Evolutionary conservation across 2,329 filamentous ascomycete genomes (phyloP).

Genomic region (Zymoseptoria crescenta): DNA sequence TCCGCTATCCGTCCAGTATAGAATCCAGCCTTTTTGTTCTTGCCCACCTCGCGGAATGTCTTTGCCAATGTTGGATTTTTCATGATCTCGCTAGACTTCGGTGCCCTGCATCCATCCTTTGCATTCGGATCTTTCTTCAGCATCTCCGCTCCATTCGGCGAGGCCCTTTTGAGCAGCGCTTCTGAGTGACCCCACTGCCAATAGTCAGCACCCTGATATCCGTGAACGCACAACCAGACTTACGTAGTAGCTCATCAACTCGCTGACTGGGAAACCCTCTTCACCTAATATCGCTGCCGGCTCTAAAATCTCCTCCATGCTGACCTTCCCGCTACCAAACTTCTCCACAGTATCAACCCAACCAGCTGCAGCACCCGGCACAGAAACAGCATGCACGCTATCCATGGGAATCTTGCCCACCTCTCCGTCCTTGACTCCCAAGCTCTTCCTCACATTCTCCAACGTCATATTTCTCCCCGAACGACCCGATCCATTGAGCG

Average conservation of each 20-base stretch:
- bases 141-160: constrained; percentile 81
- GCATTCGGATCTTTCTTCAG: constrained; percentile 67
- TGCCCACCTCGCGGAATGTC: constrained; percentile 72
- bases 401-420: constrained; percentile 58
- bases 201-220: no score
- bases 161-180: constrained; percentile 57
- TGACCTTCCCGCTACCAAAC: constrained; percentile 82
- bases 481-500: constrained; percentile 89
- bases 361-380: constrained; percentile 83
- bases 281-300: constrained; percentile 83
- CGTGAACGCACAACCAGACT: constrained; percentile 34
- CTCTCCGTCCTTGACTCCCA: constrained; percentile 56
- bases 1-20: constrained; percentile 79
- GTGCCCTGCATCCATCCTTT: constrained; percentile 63
- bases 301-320: constrained; percentile 65
- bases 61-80: constrained; percentile 72
- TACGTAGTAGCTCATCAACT: constrained; percentile 63
- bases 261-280: constrained; percentile 81
- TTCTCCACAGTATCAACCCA: constrained; percentile 85
- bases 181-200: constrained; percentile 66
- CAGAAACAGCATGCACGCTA: constrained; percentile 74
- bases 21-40: constrained; percentile 81
- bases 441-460: constrained; percentile 59
- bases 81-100: constrained; percentile 77
- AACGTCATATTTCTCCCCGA: constrained; percentile 62